A percentile compares a stretch with the other conserved stretches of the same genome.
Evolutionary conservation across 768 basidiomycete genomes (phyloP).

Genomic region (Phylloporus scabripes): DNA sequence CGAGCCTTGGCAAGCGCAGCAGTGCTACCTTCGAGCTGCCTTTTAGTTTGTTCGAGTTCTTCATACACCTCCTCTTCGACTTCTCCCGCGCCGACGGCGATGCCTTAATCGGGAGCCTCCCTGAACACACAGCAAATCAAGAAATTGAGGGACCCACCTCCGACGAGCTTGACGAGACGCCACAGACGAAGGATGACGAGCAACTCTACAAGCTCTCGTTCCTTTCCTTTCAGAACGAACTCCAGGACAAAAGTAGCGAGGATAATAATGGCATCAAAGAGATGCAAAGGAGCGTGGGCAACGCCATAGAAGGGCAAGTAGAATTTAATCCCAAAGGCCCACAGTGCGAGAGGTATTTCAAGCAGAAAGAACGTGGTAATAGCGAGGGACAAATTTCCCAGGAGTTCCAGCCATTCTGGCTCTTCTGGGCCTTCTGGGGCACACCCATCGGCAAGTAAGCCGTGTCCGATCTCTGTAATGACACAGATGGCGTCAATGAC

Average conservation of each 20-base stretch:
- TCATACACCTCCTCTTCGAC: slow-evolving; percentile 51
- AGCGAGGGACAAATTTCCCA: slow-evolving; percentile 55
- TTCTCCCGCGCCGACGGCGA: slow-evolving; percentile 72
- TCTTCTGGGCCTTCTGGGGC: slow-evolving; percentile 36
- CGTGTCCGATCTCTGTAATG: slow-evolving; percentile 65
- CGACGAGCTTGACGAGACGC: slow-evolving; percentile 73
- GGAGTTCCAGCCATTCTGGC: slow-evolving; percentile 58
- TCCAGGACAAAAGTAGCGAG: slow-evolving; percentile 71
- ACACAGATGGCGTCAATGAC: slow-evolving; percentile 63
- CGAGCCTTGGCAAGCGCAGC: slow-evolving; percentile 40
- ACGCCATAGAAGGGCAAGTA: slow-evolving; percentile 57
- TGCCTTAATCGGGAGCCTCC: slow-evolving; percentile 39
- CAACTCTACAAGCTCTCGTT: slow-evolving; percentile 64
- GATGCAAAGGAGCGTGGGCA: slow-evolving; percentile 57
- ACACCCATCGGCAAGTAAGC: slow-evolving; percentile 55
- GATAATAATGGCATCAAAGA: slow-evolving; percentile 70
- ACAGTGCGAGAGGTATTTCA: slow-evolving; percentile 69
- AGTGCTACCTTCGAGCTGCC: slow-evolving; percentile 42
- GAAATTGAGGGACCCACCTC: slow-evolving; percentile 33
- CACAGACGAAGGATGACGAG: slow-evolving; percentile 74
- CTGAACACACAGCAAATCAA: neutral
- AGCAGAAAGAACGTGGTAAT: slow-evolving; percentile 71
- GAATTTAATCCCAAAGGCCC: slow-evolving; percentile 56
- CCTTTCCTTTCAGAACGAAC: slow-evolving; percentile 58
- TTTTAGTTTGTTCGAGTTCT: slow-evolving; percentile 44